Conservation (phyloP, 768 basidiomycete genomes). For the Lepiota venenata region DNA sequence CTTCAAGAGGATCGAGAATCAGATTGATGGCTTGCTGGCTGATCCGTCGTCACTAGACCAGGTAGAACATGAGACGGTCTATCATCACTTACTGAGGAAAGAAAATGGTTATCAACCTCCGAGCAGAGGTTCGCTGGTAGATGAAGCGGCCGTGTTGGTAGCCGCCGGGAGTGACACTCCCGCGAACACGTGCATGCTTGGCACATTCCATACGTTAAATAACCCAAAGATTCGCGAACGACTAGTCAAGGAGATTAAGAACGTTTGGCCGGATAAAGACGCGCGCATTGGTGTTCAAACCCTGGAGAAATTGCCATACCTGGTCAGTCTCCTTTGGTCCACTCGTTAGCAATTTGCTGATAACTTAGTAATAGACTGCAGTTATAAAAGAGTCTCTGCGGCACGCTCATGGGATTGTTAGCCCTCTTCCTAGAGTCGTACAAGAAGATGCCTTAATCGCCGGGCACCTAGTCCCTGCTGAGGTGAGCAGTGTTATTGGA, state of each 20-base stretch:
- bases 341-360: background rate
- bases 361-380: slow-evolving; percentile 30
- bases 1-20: slow-evolving; percentile 12
- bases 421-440: slow-evolving; percentile 36
- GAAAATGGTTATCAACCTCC: background rate
- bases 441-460: slow-evolving; percentile 28
- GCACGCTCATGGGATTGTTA: slow-evolving; percentile 35
- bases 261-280: slow-evolving; percentile 39
- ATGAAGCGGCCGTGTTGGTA: slow-evolving; percentile 1
- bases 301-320: slow-evolving; percentile 43
- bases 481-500: slow-evolving; percentile 22
- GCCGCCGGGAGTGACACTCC: slow-evolving; percentile 43
- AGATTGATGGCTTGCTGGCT: slow-evolving; percentile 24
- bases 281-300: slow-evolving; percentile 26
- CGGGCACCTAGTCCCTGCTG: slow-evolving; percentile 32
- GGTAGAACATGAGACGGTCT: slow-evolving; percentile 33
- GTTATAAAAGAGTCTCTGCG: slow-evolving; percentile 46
- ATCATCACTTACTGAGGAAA: slow-evolving; percentile 23
- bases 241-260: slow-evolving; percentile 28
- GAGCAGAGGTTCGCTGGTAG: background rate
- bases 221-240: slow-evolving; percentile 24
- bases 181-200: slow-evolving; percentile 35
- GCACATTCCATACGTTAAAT: slow-evolving; percentile 30
- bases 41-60: slow-evolving; percentile 22
- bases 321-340: slow-evolving; percentile 27